phyloP scores from a whole-genome alignment of 2,329 filamentous ascomycete species.

The Fusarium sp. region DNA sequence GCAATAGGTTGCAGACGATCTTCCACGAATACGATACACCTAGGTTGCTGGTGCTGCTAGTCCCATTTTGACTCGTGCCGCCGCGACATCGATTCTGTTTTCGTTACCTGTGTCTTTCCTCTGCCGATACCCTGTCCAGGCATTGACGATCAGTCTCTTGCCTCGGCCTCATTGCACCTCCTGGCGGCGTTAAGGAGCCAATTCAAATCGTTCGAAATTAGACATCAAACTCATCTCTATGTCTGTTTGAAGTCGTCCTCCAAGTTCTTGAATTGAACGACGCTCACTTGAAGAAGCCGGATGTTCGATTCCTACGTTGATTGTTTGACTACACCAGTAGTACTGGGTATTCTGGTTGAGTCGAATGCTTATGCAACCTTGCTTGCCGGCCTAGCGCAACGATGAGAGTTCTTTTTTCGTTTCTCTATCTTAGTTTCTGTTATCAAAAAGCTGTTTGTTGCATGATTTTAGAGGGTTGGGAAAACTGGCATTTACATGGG shows the following conservation, averaged over 20 bases:
- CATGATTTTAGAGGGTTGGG: conserved; percentile 26
- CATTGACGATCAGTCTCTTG: conserved; percentile 4
- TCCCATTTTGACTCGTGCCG: conserved; percentile 24
- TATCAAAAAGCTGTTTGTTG: conserved; percentile 22
- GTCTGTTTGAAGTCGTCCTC: background rate
- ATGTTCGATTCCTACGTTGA: background rate
- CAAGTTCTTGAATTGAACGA: background rate
- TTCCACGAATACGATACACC: background rate
- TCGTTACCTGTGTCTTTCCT: conserved; percentile 25
- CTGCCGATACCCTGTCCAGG: conserved; percentile 34
- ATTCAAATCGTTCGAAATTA: conserved; percentile 8
- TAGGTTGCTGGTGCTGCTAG: background rate
- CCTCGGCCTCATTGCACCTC: conserved; percentile 32
- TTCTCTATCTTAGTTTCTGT: background rate
- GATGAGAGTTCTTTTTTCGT: background rate
- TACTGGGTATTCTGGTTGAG: background rate
- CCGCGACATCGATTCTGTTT: conserved; percentile 27
- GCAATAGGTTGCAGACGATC: conserved; percentile 40
- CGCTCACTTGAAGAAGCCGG: background rate
- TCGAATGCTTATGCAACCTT: background rate
- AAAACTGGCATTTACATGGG: conserved; percentile 39
- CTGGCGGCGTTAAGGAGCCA: conserved; percentile 35
- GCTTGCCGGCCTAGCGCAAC: conserved; percentile 15
- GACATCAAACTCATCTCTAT: background rate
- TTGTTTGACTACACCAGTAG: background rate